phyloP scores from a whole-genome alignment of 352 stramenopile genomes.

The Thalassiosira hispida region DNA sequence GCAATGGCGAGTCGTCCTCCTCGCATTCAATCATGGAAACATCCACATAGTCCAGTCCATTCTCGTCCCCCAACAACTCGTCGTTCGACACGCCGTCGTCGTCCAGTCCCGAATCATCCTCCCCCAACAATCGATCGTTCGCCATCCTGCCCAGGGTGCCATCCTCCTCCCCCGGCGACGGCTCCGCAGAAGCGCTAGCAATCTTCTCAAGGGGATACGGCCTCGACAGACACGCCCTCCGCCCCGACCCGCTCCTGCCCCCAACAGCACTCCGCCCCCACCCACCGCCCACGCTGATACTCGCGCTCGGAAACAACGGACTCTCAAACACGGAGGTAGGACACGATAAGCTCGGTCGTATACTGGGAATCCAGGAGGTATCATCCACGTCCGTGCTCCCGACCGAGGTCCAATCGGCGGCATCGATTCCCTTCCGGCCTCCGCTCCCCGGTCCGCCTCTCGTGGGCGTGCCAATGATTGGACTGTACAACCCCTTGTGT shows the following conservation, averaged over 20 bases:
- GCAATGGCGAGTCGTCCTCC: conserved; percentile 16
- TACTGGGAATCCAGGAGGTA: conserved; percentile 7
- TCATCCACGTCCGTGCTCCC: neutral
- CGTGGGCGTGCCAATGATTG: conserved; percentile 10
- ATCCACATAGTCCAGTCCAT: conserved; percentile 26
- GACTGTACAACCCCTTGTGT: neutral
- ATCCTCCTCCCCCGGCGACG: neutral
- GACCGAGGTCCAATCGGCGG: neutral
- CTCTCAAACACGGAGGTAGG: conserved; percentile 55
- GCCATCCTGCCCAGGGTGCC: neutral
- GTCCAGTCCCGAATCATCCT: neutral
- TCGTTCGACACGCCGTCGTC: neutral
- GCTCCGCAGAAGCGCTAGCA: neutral
- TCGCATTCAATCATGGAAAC: conserved; percentile 36
- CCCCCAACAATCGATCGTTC: no score
- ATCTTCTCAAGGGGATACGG: conserved; percentile 37
- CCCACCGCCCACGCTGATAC: neutral
- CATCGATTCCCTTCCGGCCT: neutral
- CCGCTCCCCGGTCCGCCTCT: neutral
- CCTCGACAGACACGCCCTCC: neutral
- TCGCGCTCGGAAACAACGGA: conserved; percentile 37
- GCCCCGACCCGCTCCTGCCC: no score
- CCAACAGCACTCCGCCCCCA: no score
- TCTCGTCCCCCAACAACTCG: conserved; percentile 4
- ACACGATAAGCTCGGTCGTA: conserved; percentile 41